phyloP scores from a whole-genome alignment of 2,329 filamentous ascomycete genomes.

The Epichloe baconii region DNA sequence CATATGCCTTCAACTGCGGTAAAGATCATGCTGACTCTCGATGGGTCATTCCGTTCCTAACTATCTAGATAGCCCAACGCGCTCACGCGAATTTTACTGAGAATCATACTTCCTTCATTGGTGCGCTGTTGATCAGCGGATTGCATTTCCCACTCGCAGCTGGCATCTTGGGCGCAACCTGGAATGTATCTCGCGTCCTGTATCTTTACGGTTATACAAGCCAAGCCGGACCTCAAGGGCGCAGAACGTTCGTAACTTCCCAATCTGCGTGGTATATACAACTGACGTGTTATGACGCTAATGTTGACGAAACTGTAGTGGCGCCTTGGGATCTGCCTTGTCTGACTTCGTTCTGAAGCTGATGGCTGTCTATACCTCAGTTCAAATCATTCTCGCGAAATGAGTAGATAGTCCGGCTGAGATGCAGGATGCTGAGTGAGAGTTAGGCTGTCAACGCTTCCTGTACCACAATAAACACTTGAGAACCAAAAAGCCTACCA shows the following conservation, averaged over 20 bases:
- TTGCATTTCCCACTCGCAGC: constrained; percentile 38
- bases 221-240: constrained; percentile 30
- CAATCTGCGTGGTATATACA: background rate
- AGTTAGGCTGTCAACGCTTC: too few species aligned
- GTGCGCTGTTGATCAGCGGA: constrained; percentile 41
- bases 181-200: constrained; percentile 36
- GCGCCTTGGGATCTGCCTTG: constrained; percentile 21
- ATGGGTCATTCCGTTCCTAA: background rate
- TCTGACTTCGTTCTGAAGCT: constrained; percentile 26
- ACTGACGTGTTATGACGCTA: background rate
- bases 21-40: background rate
- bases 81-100: constrained; percentile 52
- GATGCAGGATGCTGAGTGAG: background rate
- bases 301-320: constrained; percentile 14
- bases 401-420: constrained; percentile 2
- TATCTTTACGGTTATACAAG: constrained; percentile 44
- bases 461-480: too few species aligned
- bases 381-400: constrained; percentile 23
- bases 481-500: too few species aligned
- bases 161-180: constrained; percentile 36
- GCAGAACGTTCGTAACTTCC: constrained; percentile 21
- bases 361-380: constrained; percentile 30
- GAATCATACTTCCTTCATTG: constrained; percentile 41
- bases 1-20: constrained; percentile 51
- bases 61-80: constrained; percentile 34